A percentile compares a stretch with the other conserved stretches of the same genome.
phyloP scores from a whole-genome alignment of 352 stramenopile species.

The Phytophthora sojae region DNA sequence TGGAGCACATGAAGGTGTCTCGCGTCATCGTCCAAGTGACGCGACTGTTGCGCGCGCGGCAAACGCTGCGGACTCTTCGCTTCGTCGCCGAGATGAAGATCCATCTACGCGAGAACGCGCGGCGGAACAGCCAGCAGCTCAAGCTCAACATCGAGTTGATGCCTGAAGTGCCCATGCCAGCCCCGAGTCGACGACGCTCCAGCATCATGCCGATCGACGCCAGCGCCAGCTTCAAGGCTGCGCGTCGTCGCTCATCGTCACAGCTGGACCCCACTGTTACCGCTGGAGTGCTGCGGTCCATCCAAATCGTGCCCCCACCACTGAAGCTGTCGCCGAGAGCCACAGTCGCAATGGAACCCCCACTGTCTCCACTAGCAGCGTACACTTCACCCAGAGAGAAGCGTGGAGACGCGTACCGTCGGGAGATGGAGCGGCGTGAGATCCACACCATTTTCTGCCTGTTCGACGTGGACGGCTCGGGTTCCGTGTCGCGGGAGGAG shows the following conservation, averaged over 20 bases:
- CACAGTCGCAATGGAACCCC: conserved; percentile 31
- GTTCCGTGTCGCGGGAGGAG: conserved; percentile 64
- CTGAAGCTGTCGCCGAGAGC: conserved; percentile 13
- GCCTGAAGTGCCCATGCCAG: conserved; percentile 33
- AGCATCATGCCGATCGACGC: conserved; percentile 37
- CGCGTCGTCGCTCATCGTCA: conserved; percentile 31
- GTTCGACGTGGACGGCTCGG: conserved; percentile 72
- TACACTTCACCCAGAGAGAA: conserved; percentile 56
- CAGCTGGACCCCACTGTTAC: conserved; percentile 23
- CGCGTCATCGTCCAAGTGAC: conserved; percentile 75
- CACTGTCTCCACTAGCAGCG: conserved; percentile 57
- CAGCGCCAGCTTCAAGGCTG: conserved; percentile 31
- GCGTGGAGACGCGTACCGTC: conserved; percentile 60
- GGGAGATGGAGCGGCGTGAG: conserved; percentile 72
- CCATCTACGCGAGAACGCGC: conserved; percentile 66
- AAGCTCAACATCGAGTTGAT: conserved; percentile 25
- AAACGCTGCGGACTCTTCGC: conserved; percentile 76
- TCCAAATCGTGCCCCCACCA: conserved; percentile 16
- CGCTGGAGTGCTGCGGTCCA: conserved; percentile 29
- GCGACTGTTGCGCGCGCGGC: conserved; percentile 65
- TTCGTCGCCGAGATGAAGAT: conserved; percentile 87
- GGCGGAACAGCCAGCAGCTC: conserved; percentile 19
- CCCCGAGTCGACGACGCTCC: conserved; percentile 10
- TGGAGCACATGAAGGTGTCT: conserved; percentile 78
- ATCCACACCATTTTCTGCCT: conserved; percentile 79